Percentiles rank a stretch among this genome's conserved stretches.
Evolutionary conservation across 148 eudicot species (phyloP).

Genomic region (Gaultheria prostrata): DNA sequence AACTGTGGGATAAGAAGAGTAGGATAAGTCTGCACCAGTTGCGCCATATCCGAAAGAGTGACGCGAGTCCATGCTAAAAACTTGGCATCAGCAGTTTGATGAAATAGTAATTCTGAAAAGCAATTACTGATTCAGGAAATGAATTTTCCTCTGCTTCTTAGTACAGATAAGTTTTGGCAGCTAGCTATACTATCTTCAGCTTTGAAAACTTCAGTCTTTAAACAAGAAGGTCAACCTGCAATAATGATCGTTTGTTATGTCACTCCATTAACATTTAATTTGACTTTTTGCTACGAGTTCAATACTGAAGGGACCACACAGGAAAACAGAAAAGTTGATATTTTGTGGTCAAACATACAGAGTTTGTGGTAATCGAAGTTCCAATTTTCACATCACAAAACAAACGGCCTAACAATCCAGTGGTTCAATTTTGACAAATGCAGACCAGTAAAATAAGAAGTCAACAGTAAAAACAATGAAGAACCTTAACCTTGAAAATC

Average conservation of each 20-base stretch:
- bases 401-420: background rate
- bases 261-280: background rate
- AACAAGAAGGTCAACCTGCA: constrained; percentile 9
- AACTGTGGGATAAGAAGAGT: constrained; percentile 36
- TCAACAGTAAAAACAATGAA: background rate
- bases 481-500: background rate
- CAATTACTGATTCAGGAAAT: background rate
- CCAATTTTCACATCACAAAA: background rate
- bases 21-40: constrained; percentile 41
- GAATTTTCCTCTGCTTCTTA: background rate
- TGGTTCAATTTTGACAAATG: background rate
- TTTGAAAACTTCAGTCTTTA: constrained; percentile 5
- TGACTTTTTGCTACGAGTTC: background rate
- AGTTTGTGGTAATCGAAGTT: background rate
- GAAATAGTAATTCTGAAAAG: background rate
- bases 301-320: background rate
- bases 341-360: background rate
- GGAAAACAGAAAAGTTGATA: background rate
- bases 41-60: constrained; percentile 46
- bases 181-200: constrained; percentile 10
- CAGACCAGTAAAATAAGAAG: background rate
- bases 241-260: background rate
- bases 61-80: constrained; percentile 69
- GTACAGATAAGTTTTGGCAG: constrained; percentile 7
- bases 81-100: constrained; percentile 25